Evolutionary conservation across 2,329 filamentous ascomycete genomes (phyloP).

Genomic region (Paramyrothecium roridum): DNA sequence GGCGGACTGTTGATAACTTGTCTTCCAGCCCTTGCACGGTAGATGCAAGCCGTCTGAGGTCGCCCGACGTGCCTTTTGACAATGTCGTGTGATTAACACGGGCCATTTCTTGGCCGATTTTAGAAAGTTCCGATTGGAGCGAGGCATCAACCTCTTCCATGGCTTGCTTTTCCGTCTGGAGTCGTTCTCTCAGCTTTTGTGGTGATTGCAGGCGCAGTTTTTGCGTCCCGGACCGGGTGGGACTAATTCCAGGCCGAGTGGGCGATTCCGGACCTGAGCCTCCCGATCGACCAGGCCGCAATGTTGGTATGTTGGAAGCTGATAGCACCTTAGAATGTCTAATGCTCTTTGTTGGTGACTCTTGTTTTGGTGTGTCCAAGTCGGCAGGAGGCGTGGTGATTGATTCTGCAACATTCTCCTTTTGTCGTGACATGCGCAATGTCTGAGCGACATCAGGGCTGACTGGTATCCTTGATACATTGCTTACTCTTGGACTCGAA

Average conservation of each 20-base stretch:
- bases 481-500: slow-evolving; percentile 42
- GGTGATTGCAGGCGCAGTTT: slow-evolving; percentile 68
- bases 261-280: slow-evolving; percentile 20
- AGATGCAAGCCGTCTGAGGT: slow-evolving; percentile 48
- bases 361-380: slow-evolving; percentile 9
- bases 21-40: slow-evolving; percentile 66
- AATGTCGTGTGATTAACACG: slow-evolving; percentile 40
- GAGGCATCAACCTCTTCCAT: slow-evolving; percentile 67
- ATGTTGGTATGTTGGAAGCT: slow-evolving; percentile 51
- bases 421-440: slow-evolving; percentile 42
- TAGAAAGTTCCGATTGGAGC: slow-evolving; percentile 72
- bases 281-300: slow-evolving; percentile 35
- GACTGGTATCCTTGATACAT: slow-evolving; percentile 49
- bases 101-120: slow-evolving; percentile 78
- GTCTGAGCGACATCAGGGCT: slow-evolving; percentile 39
- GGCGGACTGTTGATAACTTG: slow-evolving; percentile 57
- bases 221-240: slow-evolving; percentile 28
- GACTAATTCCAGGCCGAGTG: slow-evolving; percentile 17
- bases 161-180: slow-evolving; percentile 76
- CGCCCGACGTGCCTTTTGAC: slow-evolving; percentile 26
- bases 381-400: slow-evolving; percentile 14
- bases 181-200: slow-evolving; percentile 77
- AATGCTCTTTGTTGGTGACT: slow-evolving; percentile 21
- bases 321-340: slow-evolving; percentile 49
- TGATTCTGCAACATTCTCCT: slow-evolving; percentile 32